Base-by-base conservation (phyloP, 176 grass and related monocot genomes). In the Zoysia pacifica region DNA sequence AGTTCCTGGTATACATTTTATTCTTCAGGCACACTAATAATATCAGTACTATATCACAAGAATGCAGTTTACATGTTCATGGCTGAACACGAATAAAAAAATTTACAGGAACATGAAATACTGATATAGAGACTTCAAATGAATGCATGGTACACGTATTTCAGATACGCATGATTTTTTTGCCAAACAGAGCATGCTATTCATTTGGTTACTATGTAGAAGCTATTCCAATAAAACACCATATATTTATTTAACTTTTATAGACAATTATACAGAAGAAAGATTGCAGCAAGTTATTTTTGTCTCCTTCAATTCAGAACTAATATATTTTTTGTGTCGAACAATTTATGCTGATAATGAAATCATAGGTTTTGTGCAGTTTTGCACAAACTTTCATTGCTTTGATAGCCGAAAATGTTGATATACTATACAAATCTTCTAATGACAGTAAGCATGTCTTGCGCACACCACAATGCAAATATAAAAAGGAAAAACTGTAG, bases 351-450 rank as follows among this genome's bases (percentile, higher is more conserved):
- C 36, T 72, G 41, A 85, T 49, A 73, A 14, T 65, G 42, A 76
- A 71, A 64, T 65, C 71, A 85, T 76, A 60, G 69, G 59, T 5
- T 65, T 49, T 76, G 49, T 67, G 14, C 58, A 71, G 10, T 38
- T 85, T 69, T 80, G 65, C 58, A 85, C 71, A 89, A 84, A 70
- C 58, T 85, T 85, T 80, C 4, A 5, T 12, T 15, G 65, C 58
- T 80, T 60, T 74, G 50, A 60, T 79, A 67, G 58, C 73, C 59
- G 56, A 65, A 78, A 59, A 40, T 71, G 35, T 64, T 55, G 35
- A 70, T 48, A 89, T 81, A 69, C 65, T 89, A 81, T 89, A 89
- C 42, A 80, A 77, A 89, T 72, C 43, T 71, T 49, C 87, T 85
- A 85, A 84, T 63, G 76, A 44, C 47, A 65, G 20, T 72, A 10